Evolutionary conservation across 805 yeast species (phyloP), one percentile per base, ranked within the genome.

Genomic region (Candida chilensis): DNA sequence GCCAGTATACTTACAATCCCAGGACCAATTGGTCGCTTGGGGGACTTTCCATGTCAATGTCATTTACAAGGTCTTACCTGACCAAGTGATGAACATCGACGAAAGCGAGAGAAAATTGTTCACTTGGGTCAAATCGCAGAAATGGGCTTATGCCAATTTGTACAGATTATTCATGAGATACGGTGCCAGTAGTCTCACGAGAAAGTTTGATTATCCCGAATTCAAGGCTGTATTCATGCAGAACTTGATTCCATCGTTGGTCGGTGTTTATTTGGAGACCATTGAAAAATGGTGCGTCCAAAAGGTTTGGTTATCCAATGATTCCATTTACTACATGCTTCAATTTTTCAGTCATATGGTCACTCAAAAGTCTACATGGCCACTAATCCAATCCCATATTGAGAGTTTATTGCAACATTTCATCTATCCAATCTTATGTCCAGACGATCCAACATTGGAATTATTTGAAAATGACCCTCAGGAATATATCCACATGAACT

Each of bases 61-160:
- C 4, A 73, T 85, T 30, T 69, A 69, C 38, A 66, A 74, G 57
- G 60, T 59, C 6, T 56, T 77, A 14, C 92, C 94, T 2, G 37
- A 47, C 1, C 64, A 67, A 25, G 72, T 74, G 2, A 35, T 64
- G 36, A 60, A 64, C 13, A 42, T 69, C n/a, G 76, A 73, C 28
- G 64, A 62, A 5, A 67, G 71, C 15, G 78, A 74, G 24, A 61
- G 74, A 29, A 61, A 57, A 28, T 40, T 54, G 11, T 17, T 22
- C 18, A 26, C 74, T 29, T 82, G 80, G 80, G 78, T 62, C 47
- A 90, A 75, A 55, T 71, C 75, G 41, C 88, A 71, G 58, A 92
- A 90, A 52, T 90, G 97, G 96, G 74, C 94, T 1, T 77, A 76
- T 45, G 86, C 85, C 16, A 86, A 84, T 49, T 49, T 88, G 24